Evolutionary conservation across 2,329 filamentous ascomycete species (phyloP).

Genomic region (Cercospora sp.): DNA sequence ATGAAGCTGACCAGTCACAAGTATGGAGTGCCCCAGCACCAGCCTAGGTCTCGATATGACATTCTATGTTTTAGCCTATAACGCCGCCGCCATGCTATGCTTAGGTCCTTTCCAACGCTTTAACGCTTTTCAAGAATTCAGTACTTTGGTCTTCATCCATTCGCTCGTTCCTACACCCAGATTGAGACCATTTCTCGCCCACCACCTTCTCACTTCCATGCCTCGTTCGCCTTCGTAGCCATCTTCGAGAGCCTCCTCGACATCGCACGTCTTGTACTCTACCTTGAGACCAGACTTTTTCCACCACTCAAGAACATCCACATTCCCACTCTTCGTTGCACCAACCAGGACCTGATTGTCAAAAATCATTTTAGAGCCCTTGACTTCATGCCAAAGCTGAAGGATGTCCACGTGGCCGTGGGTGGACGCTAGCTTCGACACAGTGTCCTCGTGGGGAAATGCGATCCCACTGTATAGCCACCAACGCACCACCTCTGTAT

Average conservation of each 20-base stretch:
- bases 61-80: neutral
- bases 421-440: constrained; percentile 79
- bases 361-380: constrained; percentile 75
- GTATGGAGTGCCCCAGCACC: neutral
- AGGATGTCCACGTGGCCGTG: constrained; percentile 83
- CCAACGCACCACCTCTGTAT: constrained; percentile 76
- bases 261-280: constrained; percentile 92
- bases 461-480: constrained; percentile 82
- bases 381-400: constrained; percentile 75
- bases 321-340: constrained; percentile 82
- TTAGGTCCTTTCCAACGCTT: constrained; percentile 11
- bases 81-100: constrained; percentile 19
- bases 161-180: constrained; percentile 79
- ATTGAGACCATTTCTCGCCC: constrained; percentile 80
- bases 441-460: constrained; percentile 74
- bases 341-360: constrained; percentile 81
- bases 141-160: constrained; percentile 80
- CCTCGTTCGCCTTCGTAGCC: constrained; percentile 69
- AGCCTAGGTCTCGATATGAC: neutral
- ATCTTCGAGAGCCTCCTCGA: constrained; percentile 91
- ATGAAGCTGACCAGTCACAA: neutral
- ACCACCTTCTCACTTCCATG: constrained; percentile 77
- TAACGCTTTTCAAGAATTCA: constrained; percentile 41
- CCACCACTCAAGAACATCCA: constrained; percentile 91
- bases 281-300: constrained; percentile 72